Percentiles rank a stretch among this genome's conserved stretches.
Conservation (phyloP, 2,329 filamentous ascomycete genomes). For the Didymellaceae sp. region DNA sequence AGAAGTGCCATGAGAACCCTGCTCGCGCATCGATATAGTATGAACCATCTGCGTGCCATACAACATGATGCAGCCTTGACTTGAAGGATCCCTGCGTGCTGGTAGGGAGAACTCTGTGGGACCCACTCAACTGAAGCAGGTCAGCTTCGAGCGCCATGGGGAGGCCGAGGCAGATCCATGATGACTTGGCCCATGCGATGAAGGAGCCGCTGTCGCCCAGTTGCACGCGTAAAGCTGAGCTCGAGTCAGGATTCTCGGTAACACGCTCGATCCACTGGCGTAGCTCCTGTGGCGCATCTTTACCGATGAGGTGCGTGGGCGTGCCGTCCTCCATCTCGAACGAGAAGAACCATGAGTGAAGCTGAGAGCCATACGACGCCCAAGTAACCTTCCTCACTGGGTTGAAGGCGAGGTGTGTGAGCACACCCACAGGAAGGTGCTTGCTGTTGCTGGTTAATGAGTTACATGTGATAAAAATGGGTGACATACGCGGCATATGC, state of each 20-base stretch:
- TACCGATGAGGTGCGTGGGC: conserved; percentile 17
- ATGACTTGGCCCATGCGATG: conserved; percentile 27
- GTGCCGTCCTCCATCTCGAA: conserved; percentile 26
- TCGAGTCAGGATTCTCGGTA: background rate
- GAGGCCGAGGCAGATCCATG: conserved; percentile 28
- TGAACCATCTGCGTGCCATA: conserved; percentile 33
- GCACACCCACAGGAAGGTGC: conserved; percentile 26
- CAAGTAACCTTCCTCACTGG: conserved; percentile 28
- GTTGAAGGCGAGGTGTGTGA: conserved; percentile 10
- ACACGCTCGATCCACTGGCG: conserved; percentile 14
- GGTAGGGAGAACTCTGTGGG: background rate
- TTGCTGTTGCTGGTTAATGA: conserved; percentile 20
- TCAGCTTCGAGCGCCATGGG: conserved; percentile 14
- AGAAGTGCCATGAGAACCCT: conserved; percentile 20
- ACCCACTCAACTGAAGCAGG: conserved; percentile 17
- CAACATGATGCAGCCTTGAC: conserved; percentile 15
- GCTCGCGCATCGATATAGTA: conserved; percentile 24
- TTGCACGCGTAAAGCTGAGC: conserved; percentile 29
- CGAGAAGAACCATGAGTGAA: conserved; percentile 38
- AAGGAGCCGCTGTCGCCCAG: conserved; percentile 33
- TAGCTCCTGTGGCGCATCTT: conserved; percentile 15
- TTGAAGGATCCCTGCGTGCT: conserved; percentile 22
- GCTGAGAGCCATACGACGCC: conserved; percentile 34
- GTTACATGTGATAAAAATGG: background rate
- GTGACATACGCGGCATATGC: conserved; percentile 36